These are phyloP conservation scores for Skeletonema potamos DNA, from an alignment of 108 stramenopile species.

Conservation along the genomic window DNA sequence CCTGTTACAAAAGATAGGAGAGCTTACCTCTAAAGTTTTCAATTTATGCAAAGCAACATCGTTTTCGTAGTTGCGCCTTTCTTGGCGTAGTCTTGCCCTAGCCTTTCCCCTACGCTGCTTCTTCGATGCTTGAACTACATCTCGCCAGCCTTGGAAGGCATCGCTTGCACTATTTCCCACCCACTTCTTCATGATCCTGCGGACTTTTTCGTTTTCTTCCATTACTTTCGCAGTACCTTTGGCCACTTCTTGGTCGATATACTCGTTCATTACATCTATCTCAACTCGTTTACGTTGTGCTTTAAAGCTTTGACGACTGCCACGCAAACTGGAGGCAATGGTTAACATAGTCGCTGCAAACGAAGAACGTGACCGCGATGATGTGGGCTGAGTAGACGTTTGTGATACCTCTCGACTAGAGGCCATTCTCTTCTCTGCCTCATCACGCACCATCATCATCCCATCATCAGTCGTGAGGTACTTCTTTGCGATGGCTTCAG, in stretches of 20 bases:
- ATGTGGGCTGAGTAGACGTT: neutral
- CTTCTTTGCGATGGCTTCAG: slow-evolving; percentile 13
- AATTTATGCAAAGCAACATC: slow-evolving; percentile 25
- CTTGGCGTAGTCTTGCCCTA: slow-evolving; percentile 8
- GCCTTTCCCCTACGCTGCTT: slow-evolving; percentile 13
- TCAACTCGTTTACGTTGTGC: slow-evolving; percentile 19
- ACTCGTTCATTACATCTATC: slow-evolving; percentile 29
- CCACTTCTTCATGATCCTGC: slow-evolving; percentile 34
- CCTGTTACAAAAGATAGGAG: neutral
- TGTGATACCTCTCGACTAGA: neutral
- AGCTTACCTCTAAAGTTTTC: slow-evolving; percentile 22
- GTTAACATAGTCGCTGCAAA: neutral
- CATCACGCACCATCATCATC: slow-evolving; percentile 26
- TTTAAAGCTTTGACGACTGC: slow-evolving; percentile 15
- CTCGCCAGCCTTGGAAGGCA: slow-evolving; percentile 35
- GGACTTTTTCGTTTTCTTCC: slow-evolving; percentile 19
- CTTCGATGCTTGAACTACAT: slow-evolving; percentile 4
- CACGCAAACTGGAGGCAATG: neutral
- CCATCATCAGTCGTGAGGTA: slow-evolving; percentile 38
- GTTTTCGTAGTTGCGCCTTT: slow-evolving; percentile 34
- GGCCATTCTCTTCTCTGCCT: slow-evolving; percentile 33
- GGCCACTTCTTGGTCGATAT: slow-evolving; percentile 21
- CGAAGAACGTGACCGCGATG: neutral
- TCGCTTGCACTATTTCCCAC: slow-evolving; percentile 33
- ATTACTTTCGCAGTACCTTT: slow-evolving; percentile 14